Evolutionary conservation across 176 grass and related monocot species (phyloP).

Genomic region (Themeda triandra): DNA sequence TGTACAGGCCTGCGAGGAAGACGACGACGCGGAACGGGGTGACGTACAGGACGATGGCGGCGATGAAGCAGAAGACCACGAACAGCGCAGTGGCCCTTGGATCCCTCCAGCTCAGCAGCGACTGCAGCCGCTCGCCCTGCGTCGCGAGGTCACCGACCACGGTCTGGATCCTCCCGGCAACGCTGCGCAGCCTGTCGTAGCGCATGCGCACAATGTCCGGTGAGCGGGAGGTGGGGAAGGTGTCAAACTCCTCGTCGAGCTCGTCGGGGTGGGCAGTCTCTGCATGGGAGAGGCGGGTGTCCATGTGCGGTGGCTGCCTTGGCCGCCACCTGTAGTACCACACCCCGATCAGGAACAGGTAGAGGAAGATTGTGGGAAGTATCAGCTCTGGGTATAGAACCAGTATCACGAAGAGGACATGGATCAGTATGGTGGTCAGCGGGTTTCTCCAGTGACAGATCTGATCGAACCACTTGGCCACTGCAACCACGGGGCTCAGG

Average conservation of each 20-base stretch:
- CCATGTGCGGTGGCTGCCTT: slow-evolving; percentile 64
- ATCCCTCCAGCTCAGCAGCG: slow-evolving; percentile 67
- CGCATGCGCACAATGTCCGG: slow-evolving; percentile 54
- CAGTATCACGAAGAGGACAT: slow-evolving; percentile 58
- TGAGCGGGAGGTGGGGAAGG: slow-evolving; percentile 49
- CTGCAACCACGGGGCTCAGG: slow-evolving; percentile 43
- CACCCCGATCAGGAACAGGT: slow-evolving; percentile 67
- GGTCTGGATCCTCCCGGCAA: slow-evolving; percentile 59
- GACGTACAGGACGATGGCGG: slow-evolving; percentile 56
- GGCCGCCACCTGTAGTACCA: slow-evolving; percentile 68
- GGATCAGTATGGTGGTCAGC: slow-evolving; percentile 58
- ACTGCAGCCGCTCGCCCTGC: slow-evolving; percentile 64
- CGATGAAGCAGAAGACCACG: slow-evolving; percentile 54
- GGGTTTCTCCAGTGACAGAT: slow-evolving; percentile 71
- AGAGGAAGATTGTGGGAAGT: slow-evolving; percentile 66
- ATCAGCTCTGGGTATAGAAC: slow-evolving; percentile 69
- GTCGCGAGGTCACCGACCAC: slow-evolving; percentile 65
- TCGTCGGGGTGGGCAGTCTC: slow-evolving; percentile 54
- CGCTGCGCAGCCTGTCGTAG: slow-evolving; percentile 56
- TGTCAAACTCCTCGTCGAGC: slow-evolving; percentile 69
- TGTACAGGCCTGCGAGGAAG: slow-evolving; percentile 50
- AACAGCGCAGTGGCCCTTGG: slow-evolving; percentile 52
- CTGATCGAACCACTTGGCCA: slow-evolving; percentile 59
- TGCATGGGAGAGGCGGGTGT: slow-evolving; percentile 60
- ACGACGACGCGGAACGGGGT: slow-evolving; percentile 59